phyloP scores from a whole-genome alignment of 305 asterid genomes.

The Fraxinus velutina region DNA sequence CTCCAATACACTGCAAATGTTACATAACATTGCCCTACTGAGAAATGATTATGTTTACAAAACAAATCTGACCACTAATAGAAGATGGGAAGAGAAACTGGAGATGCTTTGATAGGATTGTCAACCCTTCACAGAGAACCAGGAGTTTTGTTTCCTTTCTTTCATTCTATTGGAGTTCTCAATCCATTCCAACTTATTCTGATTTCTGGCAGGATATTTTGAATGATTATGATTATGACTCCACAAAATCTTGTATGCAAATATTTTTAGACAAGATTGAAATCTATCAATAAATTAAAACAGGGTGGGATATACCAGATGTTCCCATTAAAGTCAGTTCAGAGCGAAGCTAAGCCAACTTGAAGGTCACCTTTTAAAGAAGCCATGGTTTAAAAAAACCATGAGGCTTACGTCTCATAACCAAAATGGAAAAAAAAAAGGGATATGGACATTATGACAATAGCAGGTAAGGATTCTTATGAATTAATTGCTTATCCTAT shows the following conservation, averaged over 20 bases:
- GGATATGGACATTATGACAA: background rate
- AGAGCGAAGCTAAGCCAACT: background rate
- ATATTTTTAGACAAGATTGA: background rate
- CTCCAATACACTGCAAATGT: constrained; percentile 72
- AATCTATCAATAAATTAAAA: background rate
- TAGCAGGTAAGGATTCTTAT: background rate
- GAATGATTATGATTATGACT: background rate
- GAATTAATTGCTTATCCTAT: background rate
- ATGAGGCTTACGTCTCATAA: no score
- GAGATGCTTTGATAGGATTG: background rate
- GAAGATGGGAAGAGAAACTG: background rate
- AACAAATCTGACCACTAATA: background rate
- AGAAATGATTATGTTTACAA: background rate
- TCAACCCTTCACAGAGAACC: background rate
- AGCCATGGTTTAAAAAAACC: background rate
- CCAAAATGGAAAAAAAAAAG: background rate
- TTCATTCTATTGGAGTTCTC: background rate
- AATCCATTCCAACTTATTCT: background rate
- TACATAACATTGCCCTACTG: background rate
- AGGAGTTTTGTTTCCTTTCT: background rate
- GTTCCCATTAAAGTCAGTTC: background rate
- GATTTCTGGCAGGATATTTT: background rate
- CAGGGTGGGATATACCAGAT: background rate
- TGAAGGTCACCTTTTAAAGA: background rate
- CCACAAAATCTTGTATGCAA: background rate